These are phyloP conservation scores for Lachancea waltii DNA, from an alignment of 805 yeast species.

Conservation along the genomic window DNA sequence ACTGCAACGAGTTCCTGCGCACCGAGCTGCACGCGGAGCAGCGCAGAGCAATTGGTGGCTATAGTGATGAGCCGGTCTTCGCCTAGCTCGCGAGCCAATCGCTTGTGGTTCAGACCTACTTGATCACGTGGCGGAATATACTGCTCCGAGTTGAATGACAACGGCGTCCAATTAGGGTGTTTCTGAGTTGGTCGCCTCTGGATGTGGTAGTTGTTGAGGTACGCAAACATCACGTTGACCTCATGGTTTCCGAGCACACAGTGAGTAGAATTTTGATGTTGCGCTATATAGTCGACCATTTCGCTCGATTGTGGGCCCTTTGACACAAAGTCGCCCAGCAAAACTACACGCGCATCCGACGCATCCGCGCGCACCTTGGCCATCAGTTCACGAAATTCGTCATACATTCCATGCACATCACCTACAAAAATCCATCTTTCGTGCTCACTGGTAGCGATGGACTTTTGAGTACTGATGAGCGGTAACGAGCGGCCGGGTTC, in stretches of 20 bases:
- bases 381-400: conserved; percentile 48
- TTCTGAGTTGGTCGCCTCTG: conserved; percentile 28
- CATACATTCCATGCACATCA: conserved; percentile 78
- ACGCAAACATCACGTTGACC: conserved; percentile 51
- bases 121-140: conserved; percentile 16
- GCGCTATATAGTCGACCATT: conserved; percentile 60
- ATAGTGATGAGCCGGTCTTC: conserved; percentile 13
- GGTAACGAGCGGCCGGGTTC: conserved; percentile 5
- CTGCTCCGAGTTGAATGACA: conserved; percentile 15
- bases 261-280: conserved; percentile 42
- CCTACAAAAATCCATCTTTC: conserved; percentile 64
- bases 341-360: conserved; percentile 32
- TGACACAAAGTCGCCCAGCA: conserved; percentile 79
- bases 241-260: conserved; percentile 92
- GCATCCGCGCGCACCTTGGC: conserved; percentile 40
- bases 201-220: conserved; percentile 41
- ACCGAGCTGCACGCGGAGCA: conserved; percentile 15
- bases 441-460: neutral
- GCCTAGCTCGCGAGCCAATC: conserved; percentile 22
- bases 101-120: conserved; percentile 17
- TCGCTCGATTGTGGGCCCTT: conserved; percentile 75
- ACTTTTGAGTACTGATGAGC: conserved; percentile 2
- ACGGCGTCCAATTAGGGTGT: conserved; percentile 11
- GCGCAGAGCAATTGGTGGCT: conserved; percentile 19
- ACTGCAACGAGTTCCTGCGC: conserved; percentile 43